Conservation (phyloP, 2,329 filamentous ascomycete species). For the Fusarium protoensiforme region DNA sequence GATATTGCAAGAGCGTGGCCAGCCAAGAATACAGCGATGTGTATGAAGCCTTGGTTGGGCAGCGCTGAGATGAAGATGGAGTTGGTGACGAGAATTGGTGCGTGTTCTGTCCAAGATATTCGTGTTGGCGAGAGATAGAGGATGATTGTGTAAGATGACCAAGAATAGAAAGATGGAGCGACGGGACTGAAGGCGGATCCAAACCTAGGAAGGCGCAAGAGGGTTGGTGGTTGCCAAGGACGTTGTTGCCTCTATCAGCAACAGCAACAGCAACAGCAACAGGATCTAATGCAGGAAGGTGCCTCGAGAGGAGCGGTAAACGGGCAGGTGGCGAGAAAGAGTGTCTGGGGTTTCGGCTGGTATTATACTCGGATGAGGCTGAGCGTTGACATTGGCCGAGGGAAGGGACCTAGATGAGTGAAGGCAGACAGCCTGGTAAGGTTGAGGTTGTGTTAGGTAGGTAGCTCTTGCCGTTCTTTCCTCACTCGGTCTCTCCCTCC, state of each 20-base stretch:
- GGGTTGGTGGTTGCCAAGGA: neutral
- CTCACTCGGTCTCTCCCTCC: constrained; percentile 11
- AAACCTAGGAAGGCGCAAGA: neutral
- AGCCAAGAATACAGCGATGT: neutral
- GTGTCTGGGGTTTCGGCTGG: constrained; percentile 2
- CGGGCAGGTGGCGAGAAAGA: neutral
- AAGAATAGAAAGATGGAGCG: neutral
- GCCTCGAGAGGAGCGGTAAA: neutral
- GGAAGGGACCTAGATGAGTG: constrained; percentile 13
- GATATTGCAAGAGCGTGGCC: neutral
- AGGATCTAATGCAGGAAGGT: neutral
- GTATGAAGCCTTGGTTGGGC: neutral
- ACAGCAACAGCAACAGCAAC: constrained; percentile 4
- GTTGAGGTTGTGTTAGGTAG: neutral
- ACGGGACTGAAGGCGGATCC: neutral
- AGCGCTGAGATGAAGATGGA: neutral
- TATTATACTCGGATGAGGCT: constrained; percentile 22
- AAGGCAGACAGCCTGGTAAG: neutral
- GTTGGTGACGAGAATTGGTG: neutral
- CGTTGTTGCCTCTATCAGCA: neutral
- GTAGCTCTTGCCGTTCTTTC: constrained; percentile 8
- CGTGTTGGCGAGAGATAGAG: neutral
- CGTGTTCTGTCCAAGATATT: neutral
- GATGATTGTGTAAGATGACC: neutral
- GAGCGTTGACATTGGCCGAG: constrained; percentile 8